These are phyloP conservation scores for Geotrichum carabidarum DNA, from an alignment of 1,139 yeast species.

Conservation along the genomic window DNA sequence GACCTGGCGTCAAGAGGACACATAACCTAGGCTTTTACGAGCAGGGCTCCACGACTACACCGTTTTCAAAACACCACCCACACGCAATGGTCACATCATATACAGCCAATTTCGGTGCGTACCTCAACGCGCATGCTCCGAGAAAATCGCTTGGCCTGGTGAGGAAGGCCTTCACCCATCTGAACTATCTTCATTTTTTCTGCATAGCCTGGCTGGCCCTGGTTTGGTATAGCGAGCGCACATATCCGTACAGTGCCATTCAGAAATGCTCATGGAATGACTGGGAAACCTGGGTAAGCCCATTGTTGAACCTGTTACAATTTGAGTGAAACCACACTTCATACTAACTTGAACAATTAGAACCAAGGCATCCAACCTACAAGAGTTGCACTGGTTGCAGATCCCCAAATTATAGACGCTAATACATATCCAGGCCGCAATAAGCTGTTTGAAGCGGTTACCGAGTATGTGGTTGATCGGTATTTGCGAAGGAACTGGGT, in stretches of 20 bases:
- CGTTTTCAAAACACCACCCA: not conserved
- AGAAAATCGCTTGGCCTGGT: not conserved
- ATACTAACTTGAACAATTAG: not conserved
- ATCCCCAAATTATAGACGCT: slow-evolving; percentile 85
- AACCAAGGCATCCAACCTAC: slow-evolving; percentile 33
- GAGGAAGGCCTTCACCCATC: not conserved
- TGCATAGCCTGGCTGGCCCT: slow-evolving; percentile 45
- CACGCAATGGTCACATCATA: not conserved
- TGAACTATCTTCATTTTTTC: slow-evolving; percentile 22
- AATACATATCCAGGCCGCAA: slow-evolving; percentile 51
- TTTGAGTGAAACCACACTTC: no score
- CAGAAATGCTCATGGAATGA: slow-evolving; percentile 54
- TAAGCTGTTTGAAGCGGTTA: slow-evolving; percentile 31
- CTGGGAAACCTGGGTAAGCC: slow-evolving; percentile 52
- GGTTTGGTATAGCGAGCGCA: slow-evolving; percentile 58
- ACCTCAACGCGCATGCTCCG: not conserved
- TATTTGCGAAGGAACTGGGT: slow-evolving; percentile 76
- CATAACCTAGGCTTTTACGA: no score
- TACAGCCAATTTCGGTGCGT: not conserved
- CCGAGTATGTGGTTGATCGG: slow-evolving; percentile 54
- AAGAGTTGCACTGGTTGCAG: slow-evolving; percentile 72
- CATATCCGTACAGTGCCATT: slow-evolving; percentile 48
- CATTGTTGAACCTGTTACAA: not conserved
- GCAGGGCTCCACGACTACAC: not conserved
- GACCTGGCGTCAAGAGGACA: no score